Evolutionary conservation across 495 filamentous ascomycete species (phyloP), one percentile per base, ranked within the genome.

Genomic region (Penicillium diatomitis): DNA sequence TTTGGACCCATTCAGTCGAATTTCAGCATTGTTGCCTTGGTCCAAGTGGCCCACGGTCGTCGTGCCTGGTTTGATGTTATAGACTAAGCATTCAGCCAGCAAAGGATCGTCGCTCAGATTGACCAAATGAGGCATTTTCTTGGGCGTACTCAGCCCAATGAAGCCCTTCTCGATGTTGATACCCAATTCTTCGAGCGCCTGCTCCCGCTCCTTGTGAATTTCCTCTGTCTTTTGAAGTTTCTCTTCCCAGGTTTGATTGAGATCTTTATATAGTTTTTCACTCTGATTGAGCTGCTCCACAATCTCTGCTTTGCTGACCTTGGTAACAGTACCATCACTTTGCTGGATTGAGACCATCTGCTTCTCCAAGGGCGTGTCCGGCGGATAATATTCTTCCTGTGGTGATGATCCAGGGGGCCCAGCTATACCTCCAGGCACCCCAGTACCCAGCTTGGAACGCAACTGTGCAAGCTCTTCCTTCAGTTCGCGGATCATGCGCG

Each of bases 91-190:
- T 69, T 97, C 92, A 27, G 90, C 91, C 32, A 99, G 73, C 12
- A 99, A 72, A 4, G 92, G 92, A 60, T 99, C 92, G 62, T 99
- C 92, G 54, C 88, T 95, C 12, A 99, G 70, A 60, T 99, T 99
- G 69, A 99, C 92, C 63, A 99, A 73, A 79, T 99, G 92, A 4
- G 92, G 92, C 86, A 96, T 97, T 69, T 92, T 95, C 70, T 96
- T 99, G 1, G 92, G 92, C 8, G 91, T 97, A 38, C 88, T 90
- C 39, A 99, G 70, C 31, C 92, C 92, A 47, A 99, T 83, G 62
- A 95, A 96, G 9, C 94, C 92, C 63, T 97, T 99, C 62, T 97
- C 92, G 53, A 99, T 99, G 63, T 89, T 95, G 66, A 99, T 96
- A 47, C 92, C 92, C 29, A 99, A 76, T 63, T 99, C 92, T 69